Percentiles rank a stretch among this genome's conserved stretches.
These are phyloP conservation scores for Terfezia boudieri DNA, from an alignment of 495 filamentous ascomycete genomes.

Conservation along the genomic window DNA sequence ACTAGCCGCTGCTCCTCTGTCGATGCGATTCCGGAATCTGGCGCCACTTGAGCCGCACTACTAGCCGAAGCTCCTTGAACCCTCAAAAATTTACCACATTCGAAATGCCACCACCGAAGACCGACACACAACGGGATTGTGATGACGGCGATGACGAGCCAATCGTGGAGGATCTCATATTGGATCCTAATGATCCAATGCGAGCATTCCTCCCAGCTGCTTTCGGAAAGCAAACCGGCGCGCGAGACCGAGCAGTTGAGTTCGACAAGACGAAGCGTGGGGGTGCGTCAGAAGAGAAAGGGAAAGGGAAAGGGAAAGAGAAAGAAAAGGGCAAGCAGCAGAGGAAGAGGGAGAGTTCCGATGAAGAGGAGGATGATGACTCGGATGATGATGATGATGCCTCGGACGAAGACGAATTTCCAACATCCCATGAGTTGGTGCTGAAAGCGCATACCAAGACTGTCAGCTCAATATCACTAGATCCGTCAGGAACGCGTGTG, in stretches of 20 bases:
- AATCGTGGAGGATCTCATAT: conserved; percentile 21
- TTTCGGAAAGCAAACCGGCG: conserved; percentile 64
- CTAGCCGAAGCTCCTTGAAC: no score
- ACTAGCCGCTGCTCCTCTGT: no score
- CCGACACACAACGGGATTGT: no score
- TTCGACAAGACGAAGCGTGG: conserved; percentile 51
- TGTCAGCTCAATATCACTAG: conserved; percentile 60
- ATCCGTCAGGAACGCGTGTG: conserved; percentile 64
- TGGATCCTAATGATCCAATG: conserved; percentile 49
- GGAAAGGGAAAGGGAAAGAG: conserved; percentile 9
- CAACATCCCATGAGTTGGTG: conserved; percentile 77
- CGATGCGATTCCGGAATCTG: no score
- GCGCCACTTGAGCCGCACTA: no score
- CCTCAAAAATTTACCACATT: no score
- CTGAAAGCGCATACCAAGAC: conserved; percentile 82
- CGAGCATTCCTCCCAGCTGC: conserved; percentile 58
- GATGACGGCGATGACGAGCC: no score
- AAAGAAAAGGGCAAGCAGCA: conserved; percentile 14
- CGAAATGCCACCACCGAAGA: no score
- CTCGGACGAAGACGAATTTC: conserved; percentile 74
- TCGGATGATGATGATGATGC: conserved; percentile 35
- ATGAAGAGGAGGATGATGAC: conserved; percentile 28
- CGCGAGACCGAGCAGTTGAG: conserved; percentile 47
- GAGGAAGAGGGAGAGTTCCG: conserved; percentile 16
- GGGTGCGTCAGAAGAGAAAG: neutral